phyloP scores from a whole-genome alignment of 2,329 filamentous ascomycete genomes.

The Aspergillus ibericus region DNA sequence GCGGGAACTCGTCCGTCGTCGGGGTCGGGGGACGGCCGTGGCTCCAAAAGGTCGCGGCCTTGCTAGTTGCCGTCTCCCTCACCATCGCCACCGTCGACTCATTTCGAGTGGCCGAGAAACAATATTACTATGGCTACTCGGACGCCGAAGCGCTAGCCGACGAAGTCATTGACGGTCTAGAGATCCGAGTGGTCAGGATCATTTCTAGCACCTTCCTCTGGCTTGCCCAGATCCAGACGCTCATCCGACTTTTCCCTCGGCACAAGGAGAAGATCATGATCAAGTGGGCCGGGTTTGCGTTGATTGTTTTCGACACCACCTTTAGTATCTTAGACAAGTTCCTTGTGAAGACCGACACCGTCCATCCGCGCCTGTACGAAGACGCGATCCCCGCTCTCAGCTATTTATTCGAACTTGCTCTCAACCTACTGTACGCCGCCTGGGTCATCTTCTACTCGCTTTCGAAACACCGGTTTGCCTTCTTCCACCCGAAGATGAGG shows the following conservation, averaged over 20 bases:
- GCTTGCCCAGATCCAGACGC: conserved; percentile 94
- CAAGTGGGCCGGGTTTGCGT: conserved; percentile 94
- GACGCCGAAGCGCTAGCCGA: conserved; percentile 74
- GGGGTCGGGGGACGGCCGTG: conserved; percentile 89
- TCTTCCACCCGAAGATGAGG: conserved; percentile 86
- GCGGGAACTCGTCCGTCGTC: conserved; percentile 65
- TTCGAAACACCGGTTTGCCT: conserved; percentile 89
- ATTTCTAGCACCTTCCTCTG: conserved; percentile 96
- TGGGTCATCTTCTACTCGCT: conserved; percentile 93
- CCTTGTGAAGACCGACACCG: conserved; percentile 48
- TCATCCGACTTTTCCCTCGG: conserved; percentile 92
- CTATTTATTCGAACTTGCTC: conserved; percentile 84
- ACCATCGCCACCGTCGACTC: conserved; percentile 93
- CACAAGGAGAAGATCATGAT: conserved; percentile 98
- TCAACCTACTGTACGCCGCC: conserved; percentile 84
- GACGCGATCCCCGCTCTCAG: conserved; percentile 88
- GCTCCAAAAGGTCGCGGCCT: conserved; percentile 74
- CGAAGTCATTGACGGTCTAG: conserved; percentile 77
- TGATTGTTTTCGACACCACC: conserved; percentile 85
- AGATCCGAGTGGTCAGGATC: conserved; percentile 85
- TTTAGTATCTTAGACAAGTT: conserved; percentile 95
- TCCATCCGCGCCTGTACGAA: conserved; percentile 71
- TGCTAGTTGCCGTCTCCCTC: conserved; percentile 73
- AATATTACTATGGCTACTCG: conserved; percentile 77
- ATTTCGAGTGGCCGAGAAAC: conserved; percentile 76